Evolutionary conservation across 495 filamentous ascomycete genomes (phyloP).

Genomic region (Penicillium fimorum): DNA sequence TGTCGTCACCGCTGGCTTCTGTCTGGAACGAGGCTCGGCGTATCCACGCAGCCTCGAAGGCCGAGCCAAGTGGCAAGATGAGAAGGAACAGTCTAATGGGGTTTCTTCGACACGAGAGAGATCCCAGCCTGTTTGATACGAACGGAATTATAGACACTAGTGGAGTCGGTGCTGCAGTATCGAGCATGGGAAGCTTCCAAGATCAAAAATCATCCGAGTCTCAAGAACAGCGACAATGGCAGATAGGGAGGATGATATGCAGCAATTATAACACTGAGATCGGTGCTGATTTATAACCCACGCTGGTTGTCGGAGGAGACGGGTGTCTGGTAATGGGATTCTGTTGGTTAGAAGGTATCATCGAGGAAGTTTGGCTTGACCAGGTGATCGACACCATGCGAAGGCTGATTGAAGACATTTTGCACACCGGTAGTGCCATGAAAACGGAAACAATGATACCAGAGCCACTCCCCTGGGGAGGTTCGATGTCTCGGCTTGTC

Average conservation of each 20-base stretch:
- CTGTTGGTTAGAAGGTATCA: not conserved
- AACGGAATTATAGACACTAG: not conserved
- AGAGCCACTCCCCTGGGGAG: not conserved
- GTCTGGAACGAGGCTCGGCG: not conserved
- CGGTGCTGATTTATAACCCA: not conserved
- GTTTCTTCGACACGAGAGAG: not conserved
- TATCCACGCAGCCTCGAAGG: not conserved
- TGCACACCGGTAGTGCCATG: not conserved
- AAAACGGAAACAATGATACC: not conserved
- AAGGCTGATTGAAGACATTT: not conserved
- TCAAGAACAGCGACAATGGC: not conserved
- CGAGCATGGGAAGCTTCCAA: not conserved
- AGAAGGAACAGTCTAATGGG: not conserved
- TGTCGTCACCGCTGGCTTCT: no score
- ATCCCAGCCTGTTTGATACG: not conserved
- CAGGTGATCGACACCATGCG: not conserved
- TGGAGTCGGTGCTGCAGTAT: not conserved
- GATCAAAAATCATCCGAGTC: not conserved
- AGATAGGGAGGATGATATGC: not conserved
- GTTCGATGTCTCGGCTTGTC: not conserved
- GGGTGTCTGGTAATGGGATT: not conserved
- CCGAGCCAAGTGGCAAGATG: not conserved
- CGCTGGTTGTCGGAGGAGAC: not conserved
- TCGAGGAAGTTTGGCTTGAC: slow-evolving; percentile 1
- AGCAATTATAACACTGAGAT: not conserved